phyloP scores from a whole-genome alignment of 371 early-diverging fungal species.

The Apophysomyces sp. region DNA sequence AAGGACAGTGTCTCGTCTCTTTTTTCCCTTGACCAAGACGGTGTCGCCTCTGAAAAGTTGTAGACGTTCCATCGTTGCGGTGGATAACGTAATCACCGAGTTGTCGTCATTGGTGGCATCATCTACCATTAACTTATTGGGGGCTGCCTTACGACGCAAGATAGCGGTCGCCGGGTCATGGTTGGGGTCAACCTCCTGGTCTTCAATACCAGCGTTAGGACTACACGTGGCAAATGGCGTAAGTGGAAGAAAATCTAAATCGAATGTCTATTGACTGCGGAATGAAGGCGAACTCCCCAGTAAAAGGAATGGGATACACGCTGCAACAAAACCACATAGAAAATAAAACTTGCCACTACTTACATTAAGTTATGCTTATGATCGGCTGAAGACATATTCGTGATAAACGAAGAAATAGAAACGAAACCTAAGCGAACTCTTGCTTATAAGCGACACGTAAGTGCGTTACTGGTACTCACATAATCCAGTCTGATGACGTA shows the following conservation, averaged over 20 bases:
- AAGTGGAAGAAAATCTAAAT: background rate
- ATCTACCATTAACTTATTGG: slow-evolving; percentile 97
- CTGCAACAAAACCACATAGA: background rate
- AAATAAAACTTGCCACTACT: background rate
- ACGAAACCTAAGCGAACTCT: background rate
- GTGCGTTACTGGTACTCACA: too few relatives aligned
- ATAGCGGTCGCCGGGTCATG: slow-evolving; percentile 93
- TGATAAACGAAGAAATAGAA: slow-evolving; percentile 1
- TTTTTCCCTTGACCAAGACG: slow-evolving; percentile 97
- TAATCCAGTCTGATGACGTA: too few relatives aligned
- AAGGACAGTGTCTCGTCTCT: slow-evolving; percentile 96
- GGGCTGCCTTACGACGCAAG: slow-evolving; percentile 91
- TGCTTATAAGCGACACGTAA: slow-evolving; percentile 14
- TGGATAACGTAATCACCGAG: slow-evolving; percentile 89
- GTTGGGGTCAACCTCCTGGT: slow-evolving; percentile 53
- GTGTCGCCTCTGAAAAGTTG: slow-evolving; percentile 95
- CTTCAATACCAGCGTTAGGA: slow-evolving; percentile 45
- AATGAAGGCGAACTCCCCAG: too few relatives aligned
- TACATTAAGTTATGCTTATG: slow-evolving; percentile 21
- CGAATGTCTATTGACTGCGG: too few relatives aligned
- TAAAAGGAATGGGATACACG: background rate
- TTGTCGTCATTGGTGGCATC: slow-evolving; percentile 97
- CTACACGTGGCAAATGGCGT: slow-evolving; percentile 11
- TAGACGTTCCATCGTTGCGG: slow-evolving; percentile 91
- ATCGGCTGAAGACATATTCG: slow-evolving; percentile 17